Evolutionary conservation across 192 early-diverging fungal species (phyloP).

Genomic region (Podila minutissima): DNA sequence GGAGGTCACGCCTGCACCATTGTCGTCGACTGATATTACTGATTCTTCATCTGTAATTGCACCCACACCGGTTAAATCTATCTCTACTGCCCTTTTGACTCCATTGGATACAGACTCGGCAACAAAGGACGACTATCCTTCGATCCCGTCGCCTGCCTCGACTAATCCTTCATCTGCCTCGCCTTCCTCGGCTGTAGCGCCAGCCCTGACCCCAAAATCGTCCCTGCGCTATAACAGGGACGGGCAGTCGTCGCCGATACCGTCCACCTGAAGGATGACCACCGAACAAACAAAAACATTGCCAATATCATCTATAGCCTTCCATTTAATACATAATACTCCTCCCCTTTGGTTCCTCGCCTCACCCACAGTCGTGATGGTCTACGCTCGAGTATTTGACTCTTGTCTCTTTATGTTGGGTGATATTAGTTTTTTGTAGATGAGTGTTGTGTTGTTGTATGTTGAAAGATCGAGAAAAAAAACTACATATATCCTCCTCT

Average conservation of each 20-base stretch:
- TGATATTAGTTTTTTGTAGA: too few relatives aligned
- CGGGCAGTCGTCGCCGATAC: conserved; percentile 5
- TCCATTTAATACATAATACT: too few relatives aligned
- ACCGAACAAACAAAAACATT: too few relatives aligned
- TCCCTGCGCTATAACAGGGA: conserved; percentile 28
- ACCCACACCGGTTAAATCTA: background rate
- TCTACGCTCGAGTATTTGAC: too few relatives aligned
- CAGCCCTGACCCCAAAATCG: conserved; percentile 29
- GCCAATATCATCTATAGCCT: too few relatives aligned
- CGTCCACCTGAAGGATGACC: background rate
- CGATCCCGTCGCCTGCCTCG: background rate
- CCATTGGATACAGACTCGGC: conserved; percentile 15
- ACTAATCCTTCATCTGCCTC: background rate
- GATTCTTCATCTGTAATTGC: background rate
- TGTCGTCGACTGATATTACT: background rate
- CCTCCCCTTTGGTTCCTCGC: too few relatives aligned
- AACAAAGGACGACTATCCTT: background rate
- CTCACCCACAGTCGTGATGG: too few relatives aligned
- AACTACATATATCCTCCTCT: too few relatives aligned
- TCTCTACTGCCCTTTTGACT: conserved; percentile 10
- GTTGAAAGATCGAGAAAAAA: too few relatives aligned
- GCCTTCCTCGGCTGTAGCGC: conserved; percentile 6
- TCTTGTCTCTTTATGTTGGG: too few relatives aligned
- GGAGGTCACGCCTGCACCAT: background rate
- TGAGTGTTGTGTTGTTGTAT: too few relatives aligned